These are phyloP conservation scores for Claviceps digitariae DNA, from an alignment of 2,329 filamentous ascomycete species.

Conservation along the genomic window DNA sequence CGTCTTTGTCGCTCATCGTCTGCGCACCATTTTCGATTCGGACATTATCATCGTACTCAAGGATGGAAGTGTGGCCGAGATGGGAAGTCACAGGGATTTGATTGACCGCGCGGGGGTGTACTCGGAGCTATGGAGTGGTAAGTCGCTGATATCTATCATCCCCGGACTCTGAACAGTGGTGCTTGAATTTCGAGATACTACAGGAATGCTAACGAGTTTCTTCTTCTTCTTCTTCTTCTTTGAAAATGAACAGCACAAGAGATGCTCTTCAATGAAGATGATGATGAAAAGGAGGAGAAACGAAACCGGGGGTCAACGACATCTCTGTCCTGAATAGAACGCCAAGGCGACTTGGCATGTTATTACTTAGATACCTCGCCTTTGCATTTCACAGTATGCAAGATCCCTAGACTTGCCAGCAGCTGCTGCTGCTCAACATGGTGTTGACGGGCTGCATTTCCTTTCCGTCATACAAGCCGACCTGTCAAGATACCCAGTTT, in stretches of 20 bases:
- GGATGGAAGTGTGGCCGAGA: conserved; percentile 74
- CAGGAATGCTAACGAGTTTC: background rate
- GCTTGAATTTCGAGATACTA: too few relatives aligned
- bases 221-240: background rate
- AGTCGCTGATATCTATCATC: conserved; percentile 28
- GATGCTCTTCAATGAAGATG: conserved; percentile 38
- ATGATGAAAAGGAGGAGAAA: conserved; percentile 29
- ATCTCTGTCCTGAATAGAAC: background rate
- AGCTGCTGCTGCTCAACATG: too few relatives aligned
- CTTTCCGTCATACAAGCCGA: too few relatives aligned
- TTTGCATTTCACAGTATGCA: background rate
- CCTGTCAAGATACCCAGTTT: too few relatives aligned
- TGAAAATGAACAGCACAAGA: conserved; percentile 39
- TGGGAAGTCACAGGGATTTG: conserved; percentile 74
- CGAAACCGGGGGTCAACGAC: conserved; percentile 20
- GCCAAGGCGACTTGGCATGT: background rate
- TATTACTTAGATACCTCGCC: background rate
- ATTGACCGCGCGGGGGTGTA: conserved; percentile 72
- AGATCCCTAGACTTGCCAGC: too few relatives aligned
- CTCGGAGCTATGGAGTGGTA: conserved; percentile 79
- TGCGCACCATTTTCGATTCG: conserved; percentile 87
- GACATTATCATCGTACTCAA: conserved; percentile 86
- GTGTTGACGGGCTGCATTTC: too few relatives aligned
- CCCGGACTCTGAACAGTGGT: too few relatives aligned
- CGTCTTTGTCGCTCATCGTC: conserved; percentile 84